Conservation (phyloP, 2,329 filamentous ascomycete species). For the Escovopsis sp. region DNA sequence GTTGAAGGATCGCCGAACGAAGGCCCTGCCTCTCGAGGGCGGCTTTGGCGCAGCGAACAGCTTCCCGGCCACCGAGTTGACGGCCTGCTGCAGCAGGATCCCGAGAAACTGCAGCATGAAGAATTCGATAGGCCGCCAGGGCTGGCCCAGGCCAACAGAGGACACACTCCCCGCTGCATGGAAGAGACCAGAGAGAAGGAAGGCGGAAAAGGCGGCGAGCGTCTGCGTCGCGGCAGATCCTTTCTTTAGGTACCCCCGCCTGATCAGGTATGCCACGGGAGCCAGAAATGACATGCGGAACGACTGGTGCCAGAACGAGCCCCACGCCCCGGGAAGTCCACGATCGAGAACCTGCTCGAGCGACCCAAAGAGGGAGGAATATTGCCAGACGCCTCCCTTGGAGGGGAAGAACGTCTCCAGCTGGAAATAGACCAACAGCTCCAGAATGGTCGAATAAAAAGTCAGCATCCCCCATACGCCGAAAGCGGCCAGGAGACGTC, state of each 20-base stretch:
- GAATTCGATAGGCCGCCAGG: conserved; percentile 48
- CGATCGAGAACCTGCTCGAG: conserved; percentile 43
- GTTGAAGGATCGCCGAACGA: conserved; percentile 40
- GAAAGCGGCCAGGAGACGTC: too few species aligned
- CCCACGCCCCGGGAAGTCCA: conserved; percentile 73
- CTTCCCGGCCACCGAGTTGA: conserved; percentile 20
- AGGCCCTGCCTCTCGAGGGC: conserved; percentile 20
- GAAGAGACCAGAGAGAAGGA: conserved; percentile 50
- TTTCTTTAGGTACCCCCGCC: conserved; percentile 23
- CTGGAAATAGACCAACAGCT: conserved; percentile 39
- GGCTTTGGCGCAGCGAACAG: conserved; percentile 16
- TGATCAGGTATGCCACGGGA: conserved; percentile 35
- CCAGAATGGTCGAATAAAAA: conserved; percentile 10
- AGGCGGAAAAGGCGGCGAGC: conserved; percentile 27
- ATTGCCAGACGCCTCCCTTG: conserved; percentile 35
- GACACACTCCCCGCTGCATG: conserved; percentile 60
- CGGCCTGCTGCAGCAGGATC: conserved; percentile 40
- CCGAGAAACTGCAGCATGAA: conserved; percentile 59
- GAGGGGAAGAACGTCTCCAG: conserved; percentile 37
- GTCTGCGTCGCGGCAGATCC: conserved; percentile 13
- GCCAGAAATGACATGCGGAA: conserved; percentile 62
- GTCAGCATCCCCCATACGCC: conserved; percentile 26
- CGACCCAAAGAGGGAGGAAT: conserved; percentile 41
- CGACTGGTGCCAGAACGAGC: conserved; percentile 79
- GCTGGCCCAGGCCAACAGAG: conserved; percentile 35